Percentiles rank a stretch among this genome's conserved stretches.
Conservation (phyloP, 495 filamentous ascomycete genomes). For the Astrocystis sublimbata region DNA sequence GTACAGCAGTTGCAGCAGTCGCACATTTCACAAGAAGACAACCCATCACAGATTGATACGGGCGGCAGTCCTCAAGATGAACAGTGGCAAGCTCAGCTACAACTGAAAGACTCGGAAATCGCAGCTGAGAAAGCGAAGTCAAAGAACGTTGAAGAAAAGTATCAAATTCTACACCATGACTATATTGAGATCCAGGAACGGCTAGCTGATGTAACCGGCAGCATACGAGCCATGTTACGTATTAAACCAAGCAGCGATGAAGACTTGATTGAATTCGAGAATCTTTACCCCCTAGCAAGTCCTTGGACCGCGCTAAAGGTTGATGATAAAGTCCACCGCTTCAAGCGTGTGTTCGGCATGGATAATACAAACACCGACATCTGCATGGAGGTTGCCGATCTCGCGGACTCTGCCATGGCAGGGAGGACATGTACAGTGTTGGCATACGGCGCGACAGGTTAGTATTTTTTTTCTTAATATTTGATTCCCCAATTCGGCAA, state of each 20-base stretch:
- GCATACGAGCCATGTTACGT: slow-evolving; percentile 94
- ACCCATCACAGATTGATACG: too few species aligned
- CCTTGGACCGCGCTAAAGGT: slow-evolving; percentile 16
- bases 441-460: slow-evolving; percentile 51
- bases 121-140: too few species aligned
- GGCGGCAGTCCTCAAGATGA: too few species aligned
- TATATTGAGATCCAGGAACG: too few species aligned
- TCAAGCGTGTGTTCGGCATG: slow-evolving; percentile 88
- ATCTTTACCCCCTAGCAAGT: slow-evolving; percentile 3
- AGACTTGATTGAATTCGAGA: slow-evolving; percentile 21
- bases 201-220: slow-evolving; percentile 90
- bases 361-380: slow-evolving; percentile 73
- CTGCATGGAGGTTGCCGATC: slow-evolving; percentile 90
- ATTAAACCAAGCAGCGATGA: slow-evolving; percentile 61
- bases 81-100: too few species aligned
- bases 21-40: too few species aligned
- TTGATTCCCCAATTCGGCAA: too few species aligned
- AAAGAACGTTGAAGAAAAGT: too few species aligned
- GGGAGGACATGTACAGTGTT: slow-evolving; percentile 82
- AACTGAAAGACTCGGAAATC: too few species aligned
- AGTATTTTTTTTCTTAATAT: too few species aligned
- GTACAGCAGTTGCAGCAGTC: too few species aligned
- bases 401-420: slow-evolving; percentile 85
- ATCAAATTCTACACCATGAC: too few species aligned
- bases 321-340: slow-evolving; percentile 33